Evolutionary conservation across 139 green algal genomes (phyloP).

Genomic region (Astrephomene gubernaculifera): DNA sequence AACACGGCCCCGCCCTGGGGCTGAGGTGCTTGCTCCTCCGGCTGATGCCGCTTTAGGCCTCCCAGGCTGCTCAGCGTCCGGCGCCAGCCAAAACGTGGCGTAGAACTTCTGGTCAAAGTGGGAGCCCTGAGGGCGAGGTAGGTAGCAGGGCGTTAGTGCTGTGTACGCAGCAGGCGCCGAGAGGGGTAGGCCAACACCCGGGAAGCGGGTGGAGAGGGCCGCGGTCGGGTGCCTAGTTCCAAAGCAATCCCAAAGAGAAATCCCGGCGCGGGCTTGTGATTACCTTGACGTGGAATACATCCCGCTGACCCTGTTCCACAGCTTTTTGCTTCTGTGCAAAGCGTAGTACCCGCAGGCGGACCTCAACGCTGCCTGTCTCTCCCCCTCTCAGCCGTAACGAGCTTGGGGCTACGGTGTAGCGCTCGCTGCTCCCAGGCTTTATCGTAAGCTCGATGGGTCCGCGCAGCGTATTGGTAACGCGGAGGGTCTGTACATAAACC

Average conservation of each 20-base stretch:
- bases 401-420: constrained; percentile 69
- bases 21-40: neutral
- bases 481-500: constrained; percentile 67
- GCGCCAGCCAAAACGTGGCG: constrained; percentile 72
- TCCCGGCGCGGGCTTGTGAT: neutral
- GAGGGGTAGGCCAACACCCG: too few relatives aligned
- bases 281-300: constrained; percentile 86
- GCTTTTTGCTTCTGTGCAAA: constrained; percentile 75
- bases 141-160: neutral
- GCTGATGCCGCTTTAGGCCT: neutral
- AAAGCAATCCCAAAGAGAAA: too few relatives aligned
- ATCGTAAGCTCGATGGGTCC: constrained; percentile 71
- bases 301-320: constrained; percentile 68
- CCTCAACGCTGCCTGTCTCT: constrained; percentile 52
- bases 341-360: constrained; percentile 69
- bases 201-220: too few relatives aligned
- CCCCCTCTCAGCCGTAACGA: constrained; percentile 60
- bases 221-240: too few relatives aligned
- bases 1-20: neutral
- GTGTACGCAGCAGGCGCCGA: neutral
- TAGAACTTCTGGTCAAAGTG: constrained; percentile 85
- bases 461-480: constrained; percentile 71
- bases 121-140: constrained; percentile 51
- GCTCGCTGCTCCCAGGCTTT: constrained; percentile 71
- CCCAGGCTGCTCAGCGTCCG: constrained; percentile 27